phyloP scores from a whole-genome alignment of 371 early-diverging fungal species.

The Neoconidiobolus thromboides region DNA sequence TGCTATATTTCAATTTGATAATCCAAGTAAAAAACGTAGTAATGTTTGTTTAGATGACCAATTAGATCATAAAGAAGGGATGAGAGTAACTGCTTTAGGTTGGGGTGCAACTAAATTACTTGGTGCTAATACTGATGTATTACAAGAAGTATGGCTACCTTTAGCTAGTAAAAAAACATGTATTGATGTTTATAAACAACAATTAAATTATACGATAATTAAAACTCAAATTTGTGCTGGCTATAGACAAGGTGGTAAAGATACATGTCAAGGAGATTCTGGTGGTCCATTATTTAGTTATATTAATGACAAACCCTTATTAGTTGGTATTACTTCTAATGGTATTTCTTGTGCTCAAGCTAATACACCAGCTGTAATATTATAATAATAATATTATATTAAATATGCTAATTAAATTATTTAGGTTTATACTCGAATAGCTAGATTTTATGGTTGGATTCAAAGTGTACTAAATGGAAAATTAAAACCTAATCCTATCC shows the following conservation, averaged over 20 bases:
- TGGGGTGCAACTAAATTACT: constrained; percentile 18
- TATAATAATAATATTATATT: neutral
- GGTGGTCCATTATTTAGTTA: constrained; percentile 18
- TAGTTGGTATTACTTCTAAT: constrained; percentile 4
- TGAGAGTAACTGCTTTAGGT: constrained; percentile 17
- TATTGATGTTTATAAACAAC: constrained; percentile 11
- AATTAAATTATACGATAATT: constrained; percentile 13
- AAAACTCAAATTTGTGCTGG: constrained; percentile 17
- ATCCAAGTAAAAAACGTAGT: neutral
- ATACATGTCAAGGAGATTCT: constrained; percentile 24
- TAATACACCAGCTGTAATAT: constrained; percentile 2
- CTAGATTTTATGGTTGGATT: neutral
- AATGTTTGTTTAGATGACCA: neutral
- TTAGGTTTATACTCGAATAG: constrained; percentile 1
- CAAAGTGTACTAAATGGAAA: neutral
- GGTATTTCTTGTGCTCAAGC: neutral
- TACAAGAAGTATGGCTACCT: constrained; percentile 15
- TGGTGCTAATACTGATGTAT: constrained; percentile 5
- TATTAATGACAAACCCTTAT: neutral
- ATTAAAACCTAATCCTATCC: too few relatives aligned
- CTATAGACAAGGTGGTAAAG: constrained; percentile 13
- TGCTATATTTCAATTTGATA: constrained; percentile 1
- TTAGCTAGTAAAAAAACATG: constrained; percentile 9
- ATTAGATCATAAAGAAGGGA: constrained; percentile 8
- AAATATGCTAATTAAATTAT: neutral